A percentile compares a stretch with the other conserved stretches of the same genome.
phyloP scores from a whole-genome alignment of 2,329 filamentous ascomycete genomes.

The Didymellaceae sp. region DNA sequence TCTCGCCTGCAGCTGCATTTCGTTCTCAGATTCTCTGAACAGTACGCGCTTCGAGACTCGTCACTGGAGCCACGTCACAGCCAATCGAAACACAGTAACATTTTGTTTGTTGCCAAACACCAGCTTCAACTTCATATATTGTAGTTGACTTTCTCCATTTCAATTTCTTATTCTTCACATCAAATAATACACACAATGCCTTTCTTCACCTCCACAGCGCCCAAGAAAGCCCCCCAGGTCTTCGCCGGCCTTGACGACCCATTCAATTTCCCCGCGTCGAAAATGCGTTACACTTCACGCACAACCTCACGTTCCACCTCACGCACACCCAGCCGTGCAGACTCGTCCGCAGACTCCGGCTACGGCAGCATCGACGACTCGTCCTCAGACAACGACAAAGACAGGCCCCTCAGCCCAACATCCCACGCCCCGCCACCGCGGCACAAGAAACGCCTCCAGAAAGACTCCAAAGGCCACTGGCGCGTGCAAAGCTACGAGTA shows the following conservation, averaged over 20 bases:
- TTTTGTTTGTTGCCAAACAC: background rate
- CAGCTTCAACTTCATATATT: background rate
- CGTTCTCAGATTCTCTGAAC: background rate
- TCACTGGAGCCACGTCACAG: conserved; percentile 1
- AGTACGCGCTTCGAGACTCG: background rate
- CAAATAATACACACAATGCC: conserved; percentile 2
- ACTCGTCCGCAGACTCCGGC: conserved; percentile 20
- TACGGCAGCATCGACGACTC: conserved; percentile 23
- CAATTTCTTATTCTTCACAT: background rate
- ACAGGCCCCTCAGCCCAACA: conserved; percentile 2
- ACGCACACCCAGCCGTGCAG: background rate
- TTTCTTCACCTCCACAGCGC: background rate
- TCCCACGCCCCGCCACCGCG: background rate
- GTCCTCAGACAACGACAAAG: conserved; percentile 16
- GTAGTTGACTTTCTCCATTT: background rate
- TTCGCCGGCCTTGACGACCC: conserved; percentile 16
- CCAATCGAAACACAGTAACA: conserved; percentile 7
- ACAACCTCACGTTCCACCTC: background rate
- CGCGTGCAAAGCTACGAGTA: conserved; percentile 1
- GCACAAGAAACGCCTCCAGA: background rate
- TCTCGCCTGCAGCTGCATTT: background rate
- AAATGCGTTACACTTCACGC: conserved; percentile 4
- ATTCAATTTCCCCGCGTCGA: conserved; percentile 10
- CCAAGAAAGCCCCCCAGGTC: background rate
- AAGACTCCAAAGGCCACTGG: conserved; percentile 5